Percentiles rank a stretch among this genome's conserved stretches.
Evolutionary conservation across 2,329 filamentous ascomycete genomes (phyloP).

Genomic region (Teratosphaeria nubilosa): DNA sequence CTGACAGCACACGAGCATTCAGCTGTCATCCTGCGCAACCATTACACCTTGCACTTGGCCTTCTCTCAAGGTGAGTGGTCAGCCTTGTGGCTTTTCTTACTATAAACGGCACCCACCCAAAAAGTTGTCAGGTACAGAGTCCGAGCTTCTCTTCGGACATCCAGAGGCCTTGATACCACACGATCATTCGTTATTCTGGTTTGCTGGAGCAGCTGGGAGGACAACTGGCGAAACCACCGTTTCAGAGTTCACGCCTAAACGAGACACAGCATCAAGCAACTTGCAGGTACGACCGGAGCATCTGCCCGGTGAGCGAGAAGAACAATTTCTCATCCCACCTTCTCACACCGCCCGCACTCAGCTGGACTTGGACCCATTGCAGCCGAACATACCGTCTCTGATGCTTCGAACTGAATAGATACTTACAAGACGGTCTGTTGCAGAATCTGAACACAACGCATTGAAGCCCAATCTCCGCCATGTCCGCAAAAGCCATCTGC

Average conservation of each 20-base stretch:
- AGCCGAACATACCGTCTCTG: neutral
- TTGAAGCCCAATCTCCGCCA: constrained; percentile 26
- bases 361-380: neutral
- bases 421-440: neutral
- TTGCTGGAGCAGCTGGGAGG: neutral
- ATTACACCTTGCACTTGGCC: neutral
- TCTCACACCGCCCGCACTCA: neutral
- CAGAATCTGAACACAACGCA: neutral
- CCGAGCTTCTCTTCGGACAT: neutral
- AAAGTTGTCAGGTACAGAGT: neutral
- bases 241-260: neutral
- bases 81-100: constrained; percentile 2
- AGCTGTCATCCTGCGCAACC: constrained; percentile 1
- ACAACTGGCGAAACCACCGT: neutral
- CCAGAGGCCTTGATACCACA: neutral
- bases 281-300: neutral
- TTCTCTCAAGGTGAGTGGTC: constrained; percentile 3
- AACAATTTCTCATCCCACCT: neutral
- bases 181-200: neutral
- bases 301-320: neutral
- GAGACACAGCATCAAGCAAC: neutral
- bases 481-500: constrained; percentile 94
- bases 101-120: neutral
- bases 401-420: neutral
- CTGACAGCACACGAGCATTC: neutral